Evolutionary conservation across 768 basidiomycete genomes (phyloP), one percentile per base, ranked within the genome.

Genomic region (Leucocoprinus leucothites): DNA sequence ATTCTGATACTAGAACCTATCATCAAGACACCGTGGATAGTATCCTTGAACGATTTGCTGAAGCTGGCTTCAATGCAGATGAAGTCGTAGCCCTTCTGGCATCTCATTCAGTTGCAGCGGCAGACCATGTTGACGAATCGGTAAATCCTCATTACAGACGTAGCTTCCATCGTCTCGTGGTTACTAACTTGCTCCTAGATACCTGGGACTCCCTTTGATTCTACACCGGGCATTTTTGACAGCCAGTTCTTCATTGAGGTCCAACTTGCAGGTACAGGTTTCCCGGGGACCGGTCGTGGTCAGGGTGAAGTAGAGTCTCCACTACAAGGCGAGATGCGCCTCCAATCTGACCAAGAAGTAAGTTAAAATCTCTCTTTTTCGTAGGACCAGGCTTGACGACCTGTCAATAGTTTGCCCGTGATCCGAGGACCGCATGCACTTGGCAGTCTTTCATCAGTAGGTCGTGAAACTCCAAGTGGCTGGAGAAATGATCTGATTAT

Each of bases 181-280:
- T 14, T 8, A 14, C 14, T 5, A 41, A 3, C 16, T 41, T 51
- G 16, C 35, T 42, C 11, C 14, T 16, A 57, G 47, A 51, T 59
- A 59, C 57, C 43, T 44, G 64, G 71, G 28, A 68, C 71, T 9
- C 75, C 78, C 1, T 76, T 80, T 61, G 78, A 80, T 62, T 73
- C 76, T 0, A 79, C 78, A 3, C 78, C 76, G 1, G 57, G 60
- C 4, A 48, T 67, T 11, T 77, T 77, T 42, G 78, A 79, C 57
- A 73, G 71, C 13, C 77, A 79, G 60, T 65, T 79, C 60, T 78
- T 71, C 63, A 63, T 80, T 42, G 77, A 80, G 56, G 70, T 72
- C 5, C 71, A 71, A 56, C 71, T 81, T 38, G 69, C 71, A n/a
- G 76, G 78, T 7, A 75, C 71, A 9, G 26, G 61, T 9, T 73